Evolutionary conservation across 164 flowering plant species (phyloP).

Genomic region (Nymphaea colorata): DNA sequence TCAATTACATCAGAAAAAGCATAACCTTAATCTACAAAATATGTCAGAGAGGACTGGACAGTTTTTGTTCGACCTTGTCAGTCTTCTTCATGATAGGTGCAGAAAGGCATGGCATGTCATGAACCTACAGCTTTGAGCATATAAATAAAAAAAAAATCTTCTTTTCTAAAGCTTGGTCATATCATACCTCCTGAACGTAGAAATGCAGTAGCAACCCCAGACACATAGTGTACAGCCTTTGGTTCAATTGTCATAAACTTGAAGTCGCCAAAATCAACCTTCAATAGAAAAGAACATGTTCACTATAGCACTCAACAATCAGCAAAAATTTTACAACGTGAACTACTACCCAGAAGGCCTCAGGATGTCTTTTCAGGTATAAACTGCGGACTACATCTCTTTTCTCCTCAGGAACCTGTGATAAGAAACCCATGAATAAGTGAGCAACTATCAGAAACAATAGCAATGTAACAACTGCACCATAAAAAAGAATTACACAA

Average conservation of each 20-base stretch:
- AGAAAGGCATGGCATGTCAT: too few species aligned
- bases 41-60: too few species aligned
- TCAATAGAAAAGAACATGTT: slow-evolving; percentile 6
- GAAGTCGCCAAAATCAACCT: slow-evolving; percentile 98
- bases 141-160: too few species aligned
- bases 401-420: slow-evolving; percentile 56
- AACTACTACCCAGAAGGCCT: slow-evolving; percentile 70
- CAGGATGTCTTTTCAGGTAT: slow-evolving; percentile 74
- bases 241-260: slow-evolving; percentile 83
- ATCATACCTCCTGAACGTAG: slow-evolving; percentile 79
- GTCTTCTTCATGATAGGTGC: too few species aligned
- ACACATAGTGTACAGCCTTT: slow-evolving; percentile 68
- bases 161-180: neutral
- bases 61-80: too few species aligned
- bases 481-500: neutral
- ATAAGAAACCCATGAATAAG: neutral
- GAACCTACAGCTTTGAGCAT: too few species aligned
- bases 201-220: slow-evolving; percentile 90
- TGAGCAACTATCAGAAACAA: neutral
- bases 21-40: too few species aligned
- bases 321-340: neutral
- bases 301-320: neutral
- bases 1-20: too few species aligned
- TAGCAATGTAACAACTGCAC: neutral
- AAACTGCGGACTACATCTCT: slow-evolving; percentile 42